These are phyloP conservation scores for Jamesozyma spencerorum DNA, from an alignment of 805 yeast genomes.

Conservation along the genomic window DNA sequence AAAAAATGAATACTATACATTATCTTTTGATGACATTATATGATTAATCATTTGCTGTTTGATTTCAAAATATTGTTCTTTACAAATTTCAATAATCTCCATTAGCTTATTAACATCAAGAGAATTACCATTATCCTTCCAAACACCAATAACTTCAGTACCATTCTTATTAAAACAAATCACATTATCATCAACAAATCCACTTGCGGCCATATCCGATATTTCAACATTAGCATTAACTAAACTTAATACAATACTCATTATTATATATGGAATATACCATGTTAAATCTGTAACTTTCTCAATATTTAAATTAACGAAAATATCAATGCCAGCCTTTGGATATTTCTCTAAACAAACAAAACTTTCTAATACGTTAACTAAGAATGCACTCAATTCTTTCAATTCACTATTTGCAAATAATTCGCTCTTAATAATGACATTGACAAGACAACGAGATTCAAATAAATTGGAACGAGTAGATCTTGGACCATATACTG, in stretches of 20 bases:
- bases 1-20: too few species aligned
- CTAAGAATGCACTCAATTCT: constrained; percentile 36
- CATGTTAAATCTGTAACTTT: constrained; percentile 7
- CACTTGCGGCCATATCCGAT: constrained; percentile 65
- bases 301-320: constrained; percentile 48
- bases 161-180: constrained; percentile 47
- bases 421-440: constrained; percentile 33
- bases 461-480: constrained; percentile 56
- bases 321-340: constrained; percentile 77
- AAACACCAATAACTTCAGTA: constrained; percentile 51
- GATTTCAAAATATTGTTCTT: constrained; percentile 19
- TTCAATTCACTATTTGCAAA: constrained; percentile 25
- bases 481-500: constrained; percentile 87
- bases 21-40: constrained; percentile 7
- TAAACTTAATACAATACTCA: constrained; percentile 55
- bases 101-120: constrained; percentile 12
- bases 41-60: constrained; percentile 16
- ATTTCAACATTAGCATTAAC: constrained; percentile 80
- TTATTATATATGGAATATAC: constrained; percentile 32
- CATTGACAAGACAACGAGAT: constrained; percentile 56
- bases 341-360: constrained; percentile 63
- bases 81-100: constrained; percentile 36
- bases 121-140: constrained; percentile 36
- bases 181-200: constrained; percentile 37
- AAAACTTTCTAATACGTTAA: constrained; percentile 32